Base-by-base conservation (phyloP, 2,329 filamentous ascomycete genomes). In the Falciphora oryzae region DNA sequence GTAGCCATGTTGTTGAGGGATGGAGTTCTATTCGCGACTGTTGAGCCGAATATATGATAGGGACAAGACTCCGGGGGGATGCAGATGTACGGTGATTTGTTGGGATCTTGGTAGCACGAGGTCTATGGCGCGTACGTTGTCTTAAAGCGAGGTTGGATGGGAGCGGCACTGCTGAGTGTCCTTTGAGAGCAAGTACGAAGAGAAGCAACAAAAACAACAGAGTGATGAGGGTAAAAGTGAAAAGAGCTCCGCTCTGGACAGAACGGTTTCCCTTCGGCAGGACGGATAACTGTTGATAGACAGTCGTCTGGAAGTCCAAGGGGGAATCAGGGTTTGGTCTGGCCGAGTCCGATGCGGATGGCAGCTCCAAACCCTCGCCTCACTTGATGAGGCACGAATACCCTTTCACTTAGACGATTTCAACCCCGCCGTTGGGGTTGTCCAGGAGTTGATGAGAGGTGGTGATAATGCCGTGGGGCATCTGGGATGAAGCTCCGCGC, bases 401-500 rank as follows among this genome's bases (percentile, higher is more conserved):
- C 64, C 63, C 63, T 44, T 64, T 31, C 29, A 68, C 68, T 77
- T 79, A 84, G 71, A 80, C 71, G 69, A 70, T 72, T 68, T 70
- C 70, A 67, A 82, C 81, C 82, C 81, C 81, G 69, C 67, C 81
- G 71, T 81, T 83, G 81, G 82, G 82, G 81, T 76, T 83, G 79
- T 79, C 74, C 66, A 65, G 64, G 65, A 57, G 61, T 66, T 63
- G 14, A 31, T 16, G 29, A 22, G 27, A 58, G 57, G 56, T 57
- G 56, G 57, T 58, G 25, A 58, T 58, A 10, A 28, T 29, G 57
- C 29, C 4, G 6, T 53, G 44, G 44, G 44, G 44, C 44, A 53
- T 53, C 22, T 53, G 7, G 44, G 44, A 53, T 53, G 22, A 25
- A 25, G 44, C 44, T 53, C 44, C 44, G 44, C 44, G 44, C 44